Base-by-base conservation (phyloP, 169 alveolate species). In the Eimeria zaria region DNA sequence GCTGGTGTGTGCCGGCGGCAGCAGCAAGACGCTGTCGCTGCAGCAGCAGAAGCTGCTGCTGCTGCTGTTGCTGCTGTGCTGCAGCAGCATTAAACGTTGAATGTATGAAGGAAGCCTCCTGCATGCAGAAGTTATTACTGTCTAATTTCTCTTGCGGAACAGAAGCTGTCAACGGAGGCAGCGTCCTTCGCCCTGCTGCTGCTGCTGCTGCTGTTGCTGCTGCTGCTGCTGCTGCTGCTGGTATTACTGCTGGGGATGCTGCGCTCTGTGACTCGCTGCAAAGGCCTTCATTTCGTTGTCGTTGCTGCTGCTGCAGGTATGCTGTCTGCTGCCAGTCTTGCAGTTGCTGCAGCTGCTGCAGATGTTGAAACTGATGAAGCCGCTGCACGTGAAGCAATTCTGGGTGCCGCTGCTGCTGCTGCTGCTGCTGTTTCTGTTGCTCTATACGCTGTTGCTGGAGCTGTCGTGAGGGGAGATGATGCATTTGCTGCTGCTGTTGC, bases 131-230 rank as follows among this genome's bases (percentile, higher is more conserved):
- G n/a, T 60, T 60, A 60, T 60, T 60, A 6, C 69, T 60, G 27
- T n/a, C n/a, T 12, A 4, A 18, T 6, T 60, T 22, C 30, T n/a
- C 20, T 6, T 14, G 20, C 30, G 69, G 69, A 12, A n/a, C 69
- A 16, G n/a, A 9, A 16, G 69, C 69, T 60, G 69, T n/a, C 12
- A 22, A 22, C 69, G 69, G 69, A 60, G 27, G 30, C 69, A 60
- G 12, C n/a, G n/a, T n/a, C n/a, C n/a, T n/a, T n/a, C n/a, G n/a
- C n/a, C n/a, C 69, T 69, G 48, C n/a, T 69, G 80, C 80, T 30
- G 33, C 80, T 69, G 80, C 80, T n/a, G 78, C 78, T 69, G 46
- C 78, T 69, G 46, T 9, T n/a, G 80, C 80, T 69, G 41, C 80
- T 69, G 80, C 80, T 27, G 39, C 51, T 69, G 46, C 87, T 74